phyloP scores from a whole-genome alignment of 169 alveolate species.

The Cryptosporidium muris region DNA sequence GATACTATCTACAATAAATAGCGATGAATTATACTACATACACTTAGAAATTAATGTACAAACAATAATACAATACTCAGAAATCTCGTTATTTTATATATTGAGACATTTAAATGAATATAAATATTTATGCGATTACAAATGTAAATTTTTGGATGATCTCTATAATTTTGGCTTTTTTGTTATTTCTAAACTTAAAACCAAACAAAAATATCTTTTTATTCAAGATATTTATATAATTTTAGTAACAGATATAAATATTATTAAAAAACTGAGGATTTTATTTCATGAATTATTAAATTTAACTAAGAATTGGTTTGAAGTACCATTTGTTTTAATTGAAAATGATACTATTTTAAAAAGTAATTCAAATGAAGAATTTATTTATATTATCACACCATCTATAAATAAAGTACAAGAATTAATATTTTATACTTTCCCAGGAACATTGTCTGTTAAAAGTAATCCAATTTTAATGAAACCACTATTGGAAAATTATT shows the following conservation, averaged over 20 bases:
- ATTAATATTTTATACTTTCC: constrained; percentile 25
- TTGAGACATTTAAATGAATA: constrained; percentile 10
- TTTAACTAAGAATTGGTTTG: constrained; percentile 16
- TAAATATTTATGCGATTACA: constrained; percentile 9
- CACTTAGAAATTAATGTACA: constrained; percentile 21
- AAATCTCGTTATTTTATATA: neutral
- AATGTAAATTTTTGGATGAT: constrained; percentile 10
- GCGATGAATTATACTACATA: constrained; percentile 20
- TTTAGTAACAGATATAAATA: neutral
- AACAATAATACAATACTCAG: neutral
- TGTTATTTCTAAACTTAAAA: constrained; percentile 2
- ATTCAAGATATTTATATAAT: neutral
- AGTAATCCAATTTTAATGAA: neutral
- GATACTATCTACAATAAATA: constrained; percentile 7
- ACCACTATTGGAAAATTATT: neutral
- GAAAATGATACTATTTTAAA: neutral
- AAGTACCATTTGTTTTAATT: constrained; percentile 33
- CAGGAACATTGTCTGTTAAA: neutral
- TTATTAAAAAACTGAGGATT: neutral
- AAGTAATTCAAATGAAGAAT: neutral
- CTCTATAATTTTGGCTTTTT: constrained; percentile 15
- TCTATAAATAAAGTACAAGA: constrained; percentile 29
- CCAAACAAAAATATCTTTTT: neutral
- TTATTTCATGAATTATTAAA: neutral
- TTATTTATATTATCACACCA: constrained; percentile 26